Base-by-base conservation (phyloP, 129 eudicot genomes). In the Tagetes patula region DNA sequence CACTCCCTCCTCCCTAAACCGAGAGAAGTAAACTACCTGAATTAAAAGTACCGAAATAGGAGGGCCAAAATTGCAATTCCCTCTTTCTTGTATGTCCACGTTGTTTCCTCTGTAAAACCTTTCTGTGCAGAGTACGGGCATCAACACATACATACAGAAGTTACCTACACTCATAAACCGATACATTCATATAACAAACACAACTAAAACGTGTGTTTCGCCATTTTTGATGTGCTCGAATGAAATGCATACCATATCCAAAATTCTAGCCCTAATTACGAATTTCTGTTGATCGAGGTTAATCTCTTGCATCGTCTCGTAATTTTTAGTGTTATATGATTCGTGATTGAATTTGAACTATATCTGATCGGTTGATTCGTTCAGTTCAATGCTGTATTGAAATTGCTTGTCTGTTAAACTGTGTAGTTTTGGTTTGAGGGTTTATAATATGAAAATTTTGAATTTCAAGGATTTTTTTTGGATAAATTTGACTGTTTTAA, bases 171-270 rank as follows among this genome's bases (percentile, higher is more conserved):
- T 41, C 41, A 58, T 43, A 59, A 72, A 72, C 46, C 77, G 69
- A 59, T 59, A 72, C 63, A 70, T 70, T 13, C 58, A 59, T 43
- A 56, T 30, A 3, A 9, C 32, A 55, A 42, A 72, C 77, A 72
- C 77, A 43, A 72, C 34, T 72, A 59, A 59, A 59, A 72, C 77
- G 77, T 72, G 77, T 41, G 69, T 30, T 72, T 69, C 69, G 77
- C 69, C 77, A 72, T 72, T 72, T 6, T 72, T 72, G 36, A 72
- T 32, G 14, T 58, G 46, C 47, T 72, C 45, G 14, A 72, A 32
- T 72, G 45, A 43, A 59, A 58, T 6, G 58, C 20, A 13, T 58
- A 31, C 43, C 36, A 59, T 60, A 72, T 43, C 9, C 20, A 72
- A 20, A 72, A 45, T 32, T 59, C 69, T 33, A 72, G 45, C 77